These are phyloP conservation scores for Xylariaceae sp. DNA, from an alignment of 2,329 filamentous ascomycete genomes.

Conservation along the genomic window DNA sequence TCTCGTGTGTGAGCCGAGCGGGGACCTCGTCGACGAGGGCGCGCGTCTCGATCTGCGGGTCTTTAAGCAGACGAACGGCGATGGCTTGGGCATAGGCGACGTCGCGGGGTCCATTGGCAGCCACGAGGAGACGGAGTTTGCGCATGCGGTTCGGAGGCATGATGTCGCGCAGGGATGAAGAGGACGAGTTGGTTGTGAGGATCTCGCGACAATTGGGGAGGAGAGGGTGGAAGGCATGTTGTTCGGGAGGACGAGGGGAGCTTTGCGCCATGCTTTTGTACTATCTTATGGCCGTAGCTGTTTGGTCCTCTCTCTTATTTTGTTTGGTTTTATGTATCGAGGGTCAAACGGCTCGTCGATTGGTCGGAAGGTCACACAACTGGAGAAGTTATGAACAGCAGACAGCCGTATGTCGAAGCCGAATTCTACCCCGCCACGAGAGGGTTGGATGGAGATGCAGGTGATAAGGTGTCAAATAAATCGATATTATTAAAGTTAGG, in stretches of 20 bases:
- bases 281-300: too few relatives aligned
- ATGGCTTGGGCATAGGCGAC: constrained; percentile 63
- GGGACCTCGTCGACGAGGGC: constrained; percentile 64
- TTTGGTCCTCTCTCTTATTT: too few relatives aligned
- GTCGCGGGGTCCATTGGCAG: constrained; percentile 61
- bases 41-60: constrained; percentile 56
- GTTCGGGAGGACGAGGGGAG: constrained; percentile 1
- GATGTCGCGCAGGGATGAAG: constrained; percentile 35
- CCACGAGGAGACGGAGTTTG: constrained; percentile 59
- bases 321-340: too few relatives aligned
- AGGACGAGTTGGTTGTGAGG: constrained; percentile 26
- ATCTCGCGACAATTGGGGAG: neutral
- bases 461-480: too few relatives aligned
- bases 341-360: too few relatives aligned
- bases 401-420: too few relatives aligned
- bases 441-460: too few relatives aligned
- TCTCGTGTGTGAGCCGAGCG: constrained; percentile 58
- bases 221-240: constrained; percentile 5
- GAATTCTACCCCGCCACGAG: too few relatives aligned
- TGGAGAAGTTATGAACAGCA: too few relatives aligned
- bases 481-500: too few relatives aligned
- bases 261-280: constrained; percentile 12
- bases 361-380: too few relatives aligned
- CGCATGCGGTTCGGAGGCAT: constrained; percentile 38
- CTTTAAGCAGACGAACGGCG: constrained; percentile 63